Percentiles rank a stretch among this genome's conserved stretches.
Evolutionary conservation across 2,329 filamentous ascomycete genomes (phyloP).

Genomic region (Exophiala viscosa): DNA sequence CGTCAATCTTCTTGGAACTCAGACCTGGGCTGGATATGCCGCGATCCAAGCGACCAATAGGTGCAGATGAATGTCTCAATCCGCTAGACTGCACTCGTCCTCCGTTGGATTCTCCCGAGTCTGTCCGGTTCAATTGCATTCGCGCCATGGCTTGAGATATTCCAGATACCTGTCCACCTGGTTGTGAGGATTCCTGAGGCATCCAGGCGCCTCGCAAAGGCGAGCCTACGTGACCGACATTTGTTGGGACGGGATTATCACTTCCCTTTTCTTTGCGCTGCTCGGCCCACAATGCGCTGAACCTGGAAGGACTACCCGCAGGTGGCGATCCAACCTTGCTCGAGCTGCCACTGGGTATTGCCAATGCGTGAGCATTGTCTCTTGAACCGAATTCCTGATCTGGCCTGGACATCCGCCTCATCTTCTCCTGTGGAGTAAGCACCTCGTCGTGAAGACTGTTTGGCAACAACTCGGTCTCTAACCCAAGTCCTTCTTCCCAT

Average conservation of each 20-base stretch:
- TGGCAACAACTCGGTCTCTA: conserved; percentile 86
- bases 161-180: conserved; percentile 24
- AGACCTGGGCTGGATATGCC: conserved; percentile 45
- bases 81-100: conserved; percentile 29
- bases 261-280: conserved; percentile 51
- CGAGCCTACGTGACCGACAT: conserved; percentile 61
- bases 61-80: conserved; percentile 34
- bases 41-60: conserved; percentile 39
- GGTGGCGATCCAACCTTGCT: conserved; percentile 55
- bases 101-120: conserved; percentile 29
- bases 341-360: conserved; percentile 46
- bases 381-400: conserved; percentile 49
- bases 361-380: conserved; percentile 50
- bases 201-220: conserved; percentile 60
- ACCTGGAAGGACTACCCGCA: conserved; percentile 57
- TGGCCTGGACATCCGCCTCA: conserved; percentile 57
- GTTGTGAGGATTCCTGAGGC: conserved; percentile 18
- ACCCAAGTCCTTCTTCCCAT: conserved; percentile 65
- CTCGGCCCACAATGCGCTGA: conserved; percentile 56
- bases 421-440: conserved; percentile 59
- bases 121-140: conserved; percentile 41
- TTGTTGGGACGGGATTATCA: conserved; percentile 43
- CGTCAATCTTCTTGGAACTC: conserved; percentile 46
- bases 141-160: conserved; percentile 29
- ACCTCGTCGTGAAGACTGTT: conserved; percentile 62